Conservation (phyloP, 2,329 filamentous ascomycete genomes). For the Neonectria magnoliae region DNA sequence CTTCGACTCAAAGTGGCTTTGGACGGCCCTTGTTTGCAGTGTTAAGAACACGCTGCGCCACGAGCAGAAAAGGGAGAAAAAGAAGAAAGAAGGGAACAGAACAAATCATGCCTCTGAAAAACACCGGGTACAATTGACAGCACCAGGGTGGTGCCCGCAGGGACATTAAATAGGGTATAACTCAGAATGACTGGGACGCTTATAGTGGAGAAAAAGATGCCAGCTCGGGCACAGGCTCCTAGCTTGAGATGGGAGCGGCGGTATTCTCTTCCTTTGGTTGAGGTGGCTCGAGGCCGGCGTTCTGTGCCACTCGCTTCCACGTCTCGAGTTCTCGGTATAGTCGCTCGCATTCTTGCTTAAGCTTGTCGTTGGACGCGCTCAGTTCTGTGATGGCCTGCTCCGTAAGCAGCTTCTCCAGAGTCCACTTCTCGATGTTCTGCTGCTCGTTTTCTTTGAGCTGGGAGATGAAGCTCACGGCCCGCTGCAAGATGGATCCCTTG, state of each 20-base stretch:
- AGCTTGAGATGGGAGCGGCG: constrained; percentile 41
- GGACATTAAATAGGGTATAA: constrained; percentile 38
- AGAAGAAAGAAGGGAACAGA: constrained; percentile 13
- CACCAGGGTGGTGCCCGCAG: constrained; percentile 8
- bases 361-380: constrained; percentile 85
- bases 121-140: constrained; percentile 23
- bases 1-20: constrained; percentile 3
- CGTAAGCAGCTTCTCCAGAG: constrained; percentile 86
- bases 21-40: constrained; percentile 11
- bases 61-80: constrained; percentile 10
- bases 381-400: constrained; percentile 91
- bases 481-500: constrained; percentile 94
- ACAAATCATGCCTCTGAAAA: constrained; percentile 21
- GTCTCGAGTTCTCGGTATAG: constrained; percentile 81
- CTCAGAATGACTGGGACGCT: constrained; percentile 26
- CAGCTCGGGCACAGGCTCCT: constrained; percentile 36
- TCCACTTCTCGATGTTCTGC: constrained; percentile 95
- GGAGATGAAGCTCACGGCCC: constrained; percentile 92
- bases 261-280: constrained; percentile 51
- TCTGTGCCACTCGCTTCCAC: constrained; percentile 77
- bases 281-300: constrained; percentile 62
- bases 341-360: constrained; percentile 81
- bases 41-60: constrained; percentile 19
- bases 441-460: constrained; percentile 95
- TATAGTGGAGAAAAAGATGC: constrained; percentile 23